Base-by-base conservation (phyloP, 495 filamentous ascomycete genomes). In the Jackrogersella minutella region DNA sequence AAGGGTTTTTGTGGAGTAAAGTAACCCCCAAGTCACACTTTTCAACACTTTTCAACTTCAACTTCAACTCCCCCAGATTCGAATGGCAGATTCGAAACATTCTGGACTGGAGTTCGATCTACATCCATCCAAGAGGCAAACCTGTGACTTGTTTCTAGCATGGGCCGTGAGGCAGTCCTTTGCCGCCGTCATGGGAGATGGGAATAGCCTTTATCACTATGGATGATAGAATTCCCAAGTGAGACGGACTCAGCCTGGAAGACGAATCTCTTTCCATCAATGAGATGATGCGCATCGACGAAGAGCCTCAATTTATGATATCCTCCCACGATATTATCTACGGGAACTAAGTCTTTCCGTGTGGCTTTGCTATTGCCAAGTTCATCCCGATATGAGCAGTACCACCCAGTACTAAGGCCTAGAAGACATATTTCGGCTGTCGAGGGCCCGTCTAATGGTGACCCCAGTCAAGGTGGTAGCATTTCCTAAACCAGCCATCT, bases 321-420 rank as follows among this genome's bases (percentile, higher is more conserved):
- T n/a, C n/a, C n/a, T 26, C 21, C 40, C 19, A 37, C 5, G 54
- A 22, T 28, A 22, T 1, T 58, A 37, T 36, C 13, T 22, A 36
- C 47, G 31, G 58, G 46, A 63, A 26, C 33, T 8, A 41, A 33
- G 31, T 7, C 53, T 40, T 40, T 33, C 59, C 54, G 59, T 31
- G 59, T 40, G 65, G 65, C 65, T 59, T 59, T 59, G 65, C 53
- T 33, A 56, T 60, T 39, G 50, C 66, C 49, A 69, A 60, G 55
- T 31, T 21, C 2, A 60, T 51, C 24, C 61, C 55, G 50, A 56
- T 50, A 55, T 56, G 41, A 54, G 17, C 24, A 43, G 19, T 24
- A 46, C 21, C 22, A 11, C 19, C 21, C 5, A 50, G 22, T 21
- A 28, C 26, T 41, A 43, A 28, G 54, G 41, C 49, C 49, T 54